Percentiles rank a stretch among this genome's conserved stretches.
Evolutionary conservation across 2,329 filamentous ascomycete genomes (phyloP).

Genomic region (Cladosporium halotolerans): DNA sequence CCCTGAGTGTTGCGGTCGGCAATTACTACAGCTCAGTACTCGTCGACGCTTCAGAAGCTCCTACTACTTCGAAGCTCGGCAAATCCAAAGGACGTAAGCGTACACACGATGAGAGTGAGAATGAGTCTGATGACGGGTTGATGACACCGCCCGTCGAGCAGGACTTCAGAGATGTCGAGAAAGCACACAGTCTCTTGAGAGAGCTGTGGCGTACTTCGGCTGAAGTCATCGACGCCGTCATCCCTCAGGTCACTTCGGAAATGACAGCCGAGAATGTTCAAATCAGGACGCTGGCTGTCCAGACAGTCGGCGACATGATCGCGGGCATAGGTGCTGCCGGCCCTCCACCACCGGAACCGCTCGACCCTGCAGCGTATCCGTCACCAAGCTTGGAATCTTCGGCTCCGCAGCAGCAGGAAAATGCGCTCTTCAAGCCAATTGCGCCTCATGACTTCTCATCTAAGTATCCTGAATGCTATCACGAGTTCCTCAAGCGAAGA

Average conservation of each 20-base stretch:
- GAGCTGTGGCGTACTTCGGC: constrained; percentile 93
- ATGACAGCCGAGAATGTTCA: constrained; percentile 83
- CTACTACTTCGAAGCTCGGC: constrained; percentile 27
- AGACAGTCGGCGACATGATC: constrained; percentile 92
- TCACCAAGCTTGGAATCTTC: constrained; percentile 48
- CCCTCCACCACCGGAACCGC: constrained; percentile 61
- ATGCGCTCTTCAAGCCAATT: constrained; percentile 71
- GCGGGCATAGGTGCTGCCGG: constrained; percentile 89
- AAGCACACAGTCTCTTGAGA: constrained; percentile 81
- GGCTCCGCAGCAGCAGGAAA: constrained; percentile 42
- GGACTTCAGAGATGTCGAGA: constrained; percentile 79
- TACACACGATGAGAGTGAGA: constrained; percentile 34
- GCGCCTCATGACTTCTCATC: constrained; percentile 87
- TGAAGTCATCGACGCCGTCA: constrained; percentile 81
- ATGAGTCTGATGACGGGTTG: constrained; percentile 37
- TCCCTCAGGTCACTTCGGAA: constrained; percentile 89
- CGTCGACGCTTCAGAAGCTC: constrained; percentile 61
- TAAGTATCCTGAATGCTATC: constrained; percentile 70
- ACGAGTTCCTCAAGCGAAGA: constrained; percentile 75
- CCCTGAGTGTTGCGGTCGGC: constrained; percentile 89
- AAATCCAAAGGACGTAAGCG: constrained; percentile 42
- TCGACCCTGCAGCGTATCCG: constrained; percentile 84
- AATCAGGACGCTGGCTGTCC: constrained; percentile 78
- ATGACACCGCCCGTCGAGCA: constrained; percentile 60
- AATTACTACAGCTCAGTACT: constrained; percentile 98